Evolutionary conservation across 805 yeast species (phyloP).

Genomic region (Lipomyces sp.): DNA sequence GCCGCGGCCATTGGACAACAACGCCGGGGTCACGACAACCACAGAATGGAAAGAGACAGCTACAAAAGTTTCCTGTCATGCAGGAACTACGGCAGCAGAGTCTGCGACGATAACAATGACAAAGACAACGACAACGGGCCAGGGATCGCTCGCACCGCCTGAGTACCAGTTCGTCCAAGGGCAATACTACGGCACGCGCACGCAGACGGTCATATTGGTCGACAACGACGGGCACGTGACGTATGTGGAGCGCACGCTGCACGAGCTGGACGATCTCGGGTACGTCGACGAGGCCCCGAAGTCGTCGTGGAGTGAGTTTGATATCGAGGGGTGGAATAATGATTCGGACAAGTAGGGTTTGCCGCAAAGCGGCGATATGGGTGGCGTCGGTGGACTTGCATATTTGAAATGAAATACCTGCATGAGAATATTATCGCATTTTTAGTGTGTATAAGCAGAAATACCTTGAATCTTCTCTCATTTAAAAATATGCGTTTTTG

Average conservation of each 20-base stretch:
- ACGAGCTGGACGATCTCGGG: constrained; percentile 6
- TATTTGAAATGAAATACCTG: no score
- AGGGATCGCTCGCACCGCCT: constrained; percentile 3
- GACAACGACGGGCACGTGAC: constrained; percentile 50
- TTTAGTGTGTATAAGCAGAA: no score
- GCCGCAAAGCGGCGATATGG: no score
- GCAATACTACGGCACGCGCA: constrained; percentile 75
- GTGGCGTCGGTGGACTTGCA: no score
- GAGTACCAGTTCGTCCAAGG: constrained; percentile 44
- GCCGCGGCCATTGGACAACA: no score
- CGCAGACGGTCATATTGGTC: constrained; percentile 73
- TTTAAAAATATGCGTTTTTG: no score
- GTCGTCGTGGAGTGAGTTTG: constrained; percentile 9
- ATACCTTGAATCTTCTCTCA: no score
- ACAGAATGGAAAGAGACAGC: background rate
- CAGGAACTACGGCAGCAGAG: background rate
- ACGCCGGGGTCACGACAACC: no score
- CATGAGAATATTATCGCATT: no score
- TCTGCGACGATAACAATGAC: constrained; percentile 3
- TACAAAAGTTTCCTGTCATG: background rate
- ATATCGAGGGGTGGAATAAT: constrained; percentile 19
- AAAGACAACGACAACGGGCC: background rate
- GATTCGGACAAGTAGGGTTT: no score
- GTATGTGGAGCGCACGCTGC: constrained; percentile 55
- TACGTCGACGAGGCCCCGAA: background rate